Evolutionary conservation across 23 red algal genomes (phyloP), one percentile per base, ranked within the genome.

Genomic region (Gracilariopsis chorda): DNA sequence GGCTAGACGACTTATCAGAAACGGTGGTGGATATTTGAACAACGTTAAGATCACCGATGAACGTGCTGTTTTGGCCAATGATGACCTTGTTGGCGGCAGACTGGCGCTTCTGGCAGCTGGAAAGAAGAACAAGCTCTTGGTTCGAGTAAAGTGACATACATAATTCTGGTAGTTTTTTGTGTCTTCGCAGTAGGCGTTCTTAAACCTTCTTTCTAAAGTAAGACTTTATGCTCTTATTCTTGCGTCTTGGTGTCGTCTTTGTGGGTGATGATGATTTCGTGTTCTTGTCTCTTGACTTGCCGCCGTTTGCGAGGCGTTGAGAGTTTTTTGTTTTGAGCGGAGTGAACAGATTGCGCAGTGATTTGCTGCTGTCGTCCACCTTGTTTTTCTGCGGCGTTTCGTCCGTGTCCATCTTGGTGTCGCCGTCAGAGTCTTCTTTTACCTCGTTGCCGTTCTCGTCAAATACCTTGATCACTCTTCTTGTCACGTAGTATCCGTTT

Each of bases 81-180:
- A 55, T 8, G 92, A 98, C 30, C 58, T 98, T 25, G 62, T 98
- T 13, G 96, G 92, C 23, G 92, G 92, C 3, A 81, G 86, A 49
- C 72, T 98, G 42, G 78, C 94, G 11, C 57, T 98, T 62, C 84
- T 98, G 45, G 96, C 79, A 42, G 90, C 90, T 34, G 96, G 96
- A 39, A 98, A 98, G 88, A 98, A 98, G 53, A 93, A 95, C 59
- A 98, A 98, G 59, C 84, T 98, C 20, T 72, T 87, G 47, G 65
- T 87, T 56, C 61, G 82, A 23, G 63, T 87, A 45, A 53, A 87
- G 39, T 87, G 48, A 87, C n/a, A 23, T 13, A 40, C 35, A 24
- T 55, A 34, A 21, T 62, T 21, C 32, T 13, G 23, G 16, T 49
- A 16, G 6, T 52, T 28, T 6, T 37, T 28, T 32, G 12, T 56